These are phyloP conservation scores for Penicillium longicatenatum DNA, from an alignment of 495 filamentous ascomycete genomes.

Conservation along the genomic window DNA sequence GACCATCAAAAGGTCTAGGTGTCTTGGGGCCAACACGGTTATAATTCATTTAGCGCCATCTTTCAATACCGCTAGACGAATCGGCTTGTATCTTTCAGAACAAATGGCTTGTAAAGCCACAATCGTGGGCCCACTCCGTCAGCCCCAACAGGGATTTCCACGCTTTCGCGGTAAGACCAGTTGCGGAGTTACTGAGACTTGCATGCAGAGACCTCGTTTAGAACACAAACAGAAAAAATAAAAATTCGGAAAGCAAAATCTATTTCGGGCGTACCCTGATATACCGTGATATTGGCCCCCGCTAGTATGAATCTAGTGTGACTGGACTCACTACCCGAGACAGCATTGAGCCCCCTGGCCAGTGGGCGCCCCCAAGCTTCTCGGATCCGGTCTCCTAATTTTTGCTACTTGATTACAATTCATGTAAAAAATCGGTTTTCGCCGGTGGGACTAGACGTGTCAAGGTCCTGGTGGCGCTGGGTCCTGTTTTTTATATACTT, in stretches of 20 bases:
- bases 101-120: not conserved
- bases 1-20: not conserved
- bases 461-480: not conserved
- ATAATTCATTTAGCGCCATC: not conserved
- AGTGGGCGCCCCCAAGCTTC: constrained; percentile 3
- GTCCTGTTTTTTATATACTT: constrained; percentile 3
- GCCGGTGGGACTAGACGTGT: constrained; percentile 1
- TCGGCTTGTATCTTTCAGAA: not conserved
- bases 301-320: not conserved
- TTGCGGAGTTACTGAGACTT: not conserved
- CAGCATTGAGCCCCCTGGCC: not conserved
- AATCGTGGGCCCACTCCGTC: not conserved
- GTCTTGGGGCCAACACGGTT: not conserved
- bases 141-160: not conserved
- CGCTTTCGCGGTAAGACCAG: not conserved
- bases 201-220: constrained; percentile 4
- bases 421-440: not conserved
- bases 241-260: not conserved
- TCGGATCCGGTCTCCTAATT: constrained; percentile 1
- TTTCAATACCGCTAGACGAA: not conserved
- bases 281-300: not conserved
- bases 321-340: not conserved
- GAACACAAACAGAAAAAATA: not conserved
- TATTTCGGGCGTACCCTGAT: constrained; percentile 1
- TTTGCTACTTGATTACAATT: not conserved